Evolutionary conservation across 148 eudicot genomes (phyloP), one percentile per base, ranked within the genome.

Genomic region (Camellia granthamiana): DNA sequence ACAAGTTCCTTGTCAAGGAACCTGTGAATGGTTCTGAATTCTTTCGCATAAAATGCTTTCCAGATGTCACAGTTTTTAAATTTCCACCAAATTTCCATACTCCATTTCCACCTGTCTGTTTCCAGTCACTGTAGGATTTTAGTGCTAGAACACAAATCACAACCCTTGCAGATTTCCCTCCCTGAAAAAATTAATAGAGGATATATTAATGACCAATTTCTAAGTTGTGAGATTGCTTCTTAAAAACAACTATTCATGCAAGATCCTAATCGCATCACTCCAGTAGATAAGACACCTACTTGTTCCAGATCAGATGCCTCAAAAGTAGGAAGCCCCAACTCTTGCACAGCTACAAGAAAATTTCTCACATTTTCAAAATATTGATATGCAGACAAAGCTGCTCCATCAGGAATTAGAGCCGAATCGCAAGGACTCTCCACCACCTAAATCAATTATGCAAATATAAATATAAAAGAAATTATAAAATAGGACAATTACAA

Each of bases 241-340:
- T 3, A 51, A n/a, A 15, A 54, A 54, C 55, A 49, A 52, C 2
- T 7, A 41, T 12, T 18, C 30, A 44, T 19, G 42, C 79, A 77
- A 63, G 14, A n/a, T 30, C 38, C 38, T 30, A 30, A 30, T 19
- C 16, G 42, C 61, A 65, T 65, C 30, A 60, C 70, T 47, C 54
- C 49, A 13, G 38, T 77, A 30, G 51, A 6, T 18, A 65, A 43
- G 19, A 78, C 51, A 62, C 91, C 49, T 87, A 96, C 99, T 83
- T 96, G 98, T 79, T 91, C 99, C 21, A 97, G 91, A 90, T 97
- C 99, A 83, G 99, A 97, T 23, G 94, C 98, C 84, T 97, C 98
- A 84, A 97, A 97, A 52, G 95, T 90, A 74, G 99, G 99, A 68
- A 97, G 85, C 56, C 95, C 95, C 82, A 94, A 65, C 74, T 91